These are phyloP conservation scores for Exophiala bonariae DNA, from an alignment of 2,329 filamentous ascomycete species.

Conservation along the genomic window DNA sequence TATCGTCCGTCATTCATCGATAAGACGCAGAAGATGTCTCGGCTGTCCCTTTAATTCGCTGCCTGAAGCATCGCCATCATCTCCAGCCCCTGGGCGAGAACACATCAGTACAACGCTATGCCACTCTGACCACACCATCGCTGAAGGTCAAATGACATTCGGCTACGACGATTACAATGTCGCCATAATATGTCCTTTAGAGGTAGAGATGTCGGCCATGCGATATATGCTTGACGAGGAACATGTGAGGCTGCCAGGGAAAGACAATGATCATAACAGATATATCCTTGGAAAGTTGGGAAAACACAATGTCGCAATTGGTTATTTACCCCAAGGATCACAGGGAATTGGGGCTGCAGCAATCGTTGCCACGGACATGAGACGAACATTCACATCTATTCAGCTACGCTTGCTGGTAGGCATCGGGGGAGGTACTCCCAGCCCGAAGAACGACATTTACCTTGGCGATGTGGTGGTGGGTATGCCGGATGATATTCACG, in stretches of 20 bases:
- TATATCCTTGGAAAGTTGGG: slow-evolving; percentile 26
- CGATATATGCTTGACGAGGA: slow-evolving; percentile 28
- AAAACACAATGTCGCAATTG: slow-evolving; percentile 25
- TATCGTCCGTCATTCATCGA: too few relatives aligned
- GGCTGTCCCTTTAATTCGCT: too few relatives aligned
- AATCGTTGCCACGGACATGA: slow-evolving; percentile 23
- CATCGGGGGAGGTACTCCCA: slow-evolving; percentile 29
- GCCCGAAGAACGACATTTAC: slow-evolving; percentile 22
- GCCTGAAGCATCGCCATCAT: too few relatives aligned
- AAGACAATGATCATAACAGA: slow-evolving; percentile 2
- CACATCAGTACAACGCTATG: too few relatives aligned
- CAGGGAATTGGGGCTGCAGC: slow-evolving; percentile 25
- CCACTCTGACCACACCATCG: too few relatives aligned
- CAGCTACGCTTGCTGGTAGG: slow-evolving; percentile 30
- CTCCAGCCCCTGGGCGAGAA: too few relatives aligned
- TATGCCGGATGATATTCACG: slow-evolving; percentile 22
- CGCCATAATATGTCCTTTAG: slow-evolving; percentile 32
- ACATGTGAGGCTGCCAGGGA: slow-evolving; percentile 17
- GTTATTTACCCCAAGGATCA: slow-evolving; percentile 15
- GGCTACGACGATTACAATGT: slow-evolving; percentile 29
- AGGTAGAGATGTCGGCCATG: slow-evolving; percentile 30
- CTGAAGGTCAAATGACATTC: too few relatives aligned
- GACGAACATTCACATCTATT: slow-evolving; percentile 23
- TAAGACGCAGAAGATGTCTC: too few relatives aligned
- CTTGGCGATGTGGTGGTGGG: slow-evolving; percentile 31